Percentiles rank a stretch among this genome's conserved stretches.
Conservation (phyloP, 331 rosid genomes). For the Malus hybrid region DNA sequence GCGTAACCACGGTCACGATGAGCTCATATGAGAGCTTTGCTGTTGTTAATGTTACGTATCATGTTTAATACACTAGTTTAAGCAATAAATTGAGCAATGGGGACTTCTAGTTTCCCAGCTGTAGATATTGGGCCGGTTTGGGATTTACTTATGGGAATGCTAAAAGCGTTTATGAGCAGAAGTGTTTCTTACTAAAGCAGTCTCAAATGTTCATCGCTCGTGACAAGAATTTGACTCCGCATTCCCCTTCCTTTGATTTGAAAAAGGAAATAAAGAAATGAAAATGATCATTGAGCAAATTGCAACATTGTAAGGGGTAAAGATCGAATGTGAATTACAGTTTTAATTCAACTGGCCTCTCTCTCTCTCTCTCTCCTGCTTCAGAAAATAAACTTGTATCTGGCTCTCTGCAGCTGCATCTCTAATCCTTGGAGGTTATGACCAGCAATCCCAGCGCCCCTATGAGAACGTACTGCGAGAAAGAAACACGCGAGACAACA, state of each 20-base stretch:
- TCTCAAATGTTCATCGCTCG: too few species aligned
- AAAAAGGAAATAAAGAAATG: too few species aligned
- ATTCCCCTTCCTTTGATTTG: too few species aligned
- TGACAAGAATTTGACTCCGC: too few species aligned
- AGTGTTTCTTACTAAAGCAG: too few species aligned
- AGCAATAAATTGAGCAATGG: too few species aligned
- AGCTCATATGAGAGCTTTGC: not conserved
- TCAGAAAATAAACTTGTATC: not conserved
- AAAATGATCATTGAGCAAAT: not conserved
- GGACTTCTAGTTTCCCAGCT: too few species aligned
- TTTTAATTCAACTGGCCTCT: not conserved
- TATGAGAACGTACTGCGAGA: slow-evolving; percentile 40
- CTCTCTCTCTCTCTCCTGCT: not conserved
- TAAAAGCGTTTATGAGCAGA: too few species aligned
- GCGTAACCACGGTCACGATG: not conserved
- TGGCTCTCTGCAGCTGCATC: not conserved
- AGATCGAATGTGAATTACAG: not conserved
- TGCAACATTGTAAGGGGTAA: not conserved
- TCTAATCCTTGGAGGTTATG: slow-evolving; percentile 30
- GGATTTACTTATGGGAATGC: too few species aligned
- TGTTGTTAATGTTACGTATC: not conserved
- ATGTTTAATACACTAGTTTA: not conserved
- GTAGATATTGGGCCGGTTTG: too few species aligned
- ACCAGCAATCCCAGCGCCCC: slow-evolving; percentile 42
- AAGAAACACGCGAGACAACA: not conserved